Evolutionary conservation across 2,329 filamentous ascomycete genomes (phyloP).

Genomic region (Alternaria sp.): DNA sequence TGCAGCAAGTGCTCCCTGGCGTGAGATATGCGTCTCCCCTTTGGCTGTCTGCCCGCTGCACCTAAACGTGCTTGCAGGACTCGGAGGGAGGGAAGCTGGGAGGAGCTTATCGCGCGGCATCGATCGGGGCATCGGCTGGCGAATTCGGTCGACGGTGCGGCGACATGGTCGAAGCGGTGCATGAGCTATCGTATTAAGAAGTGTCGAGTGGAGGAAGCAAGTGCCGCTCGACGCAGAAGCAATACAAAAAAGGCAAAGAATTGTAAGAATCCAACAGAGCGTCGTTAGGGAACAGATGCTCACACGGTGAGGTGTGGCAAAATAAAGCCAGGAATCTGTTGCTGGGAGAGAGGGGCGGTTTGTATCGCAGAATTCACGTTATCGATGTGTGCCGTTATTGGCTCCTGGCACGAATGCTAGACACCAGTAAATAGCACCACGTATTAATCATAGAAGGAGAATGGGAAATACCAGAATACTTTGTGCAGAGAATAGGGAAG

Average conservation of each 20-base stretch:
- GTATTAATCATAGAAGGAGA: constrained; percentile 29
- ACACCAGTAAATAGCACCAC: constrained; percentile 41
- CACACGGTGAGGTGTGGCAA: background rate
- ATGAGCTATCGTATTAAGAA: background rate
- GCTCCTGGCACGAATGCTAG: constrained; percentile 25
- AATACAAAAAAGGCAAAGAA: constrained; percentile 2
- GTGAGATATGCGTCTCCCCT: constrained; percentile 24
- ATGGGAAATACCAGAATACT: constrained; percentile 39
- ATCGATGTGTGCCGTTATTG: constrained; percentile 8
- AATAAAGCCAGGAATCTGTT: constrained; percentile 2
- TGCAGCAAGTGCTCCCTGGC: constrained; percentile 30
- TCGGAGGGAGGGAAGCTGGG: constrained; percentile 8
- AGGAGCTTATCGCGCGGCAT: constrained; percentile 7
- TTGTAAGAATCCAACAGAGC: background rate
- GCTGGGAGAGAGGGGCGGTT: background rate
- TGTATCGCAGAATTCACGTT: constrained; percentile 11
- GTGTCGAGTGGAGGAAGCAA: background rate
- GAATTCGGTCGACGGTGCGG: background rate
- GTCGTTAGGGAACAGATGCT: background rate
- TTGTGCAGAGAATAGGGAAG: constrained; percentile 29
- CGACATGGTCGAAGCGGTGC: background rate
- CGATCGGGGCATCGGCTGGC: constrained; percentile 7
- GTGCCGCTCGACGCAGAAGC: constrained; percentile 3
- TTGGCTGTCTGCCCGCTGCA: constrained; percentile 22
- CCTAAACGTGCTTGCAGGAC: constrained; percentile 12